Conservation (phyloP, 2,329 filamentous ascomycete species). For the Ophiostoma tasmaniense region DNA sequence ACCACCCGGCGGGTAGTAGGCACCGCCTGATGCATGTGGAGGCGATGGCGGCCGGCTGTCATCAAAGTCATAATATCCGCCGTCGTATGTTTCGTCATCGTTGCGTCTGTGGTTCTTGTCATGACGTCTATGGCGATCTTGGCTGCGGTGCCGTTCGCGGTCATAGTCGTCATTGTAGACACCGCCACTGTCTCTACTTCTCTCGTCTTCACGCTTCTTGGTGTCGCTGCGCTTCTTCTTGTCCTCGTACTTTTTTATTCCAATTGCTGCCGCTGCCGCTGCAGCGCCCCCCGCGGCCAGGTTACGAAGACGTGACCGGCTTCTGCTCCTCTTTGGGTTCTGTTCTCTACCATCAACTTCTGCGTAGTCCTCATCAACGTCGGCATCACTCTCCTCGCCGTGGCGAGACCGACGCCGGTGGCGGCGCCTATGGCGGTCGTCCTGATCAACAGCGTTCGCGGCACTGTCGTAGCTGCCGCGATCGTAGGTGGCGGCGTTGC, state of each 20-base stretch:
- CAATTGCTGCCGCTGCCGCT: constrained; percentile 52
- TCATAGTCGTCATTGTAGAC: constrained; percentile 5
- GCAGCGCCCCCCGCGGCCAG: constrained; percentile 47
- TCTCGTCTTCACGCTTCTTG: constrained; percentile 32
- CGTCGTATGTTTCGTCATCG: constrained; percentile 11
- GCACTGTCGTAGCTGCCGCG: constrained; percentile 39
- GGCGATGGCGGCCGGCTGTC: constrained; percentile 34
- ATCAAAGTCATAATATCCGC: constrained; percentile 30
- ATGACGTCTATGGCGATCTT: constrained; percentile 21
- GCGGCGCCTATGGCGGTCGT: constrained; percentile 10
- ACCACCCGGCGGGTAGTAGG: constrained; percentile 35
- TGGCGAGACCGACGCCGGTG: constrained; percentile 23
- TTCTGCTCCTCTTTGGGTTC: constrained; percentile 29
- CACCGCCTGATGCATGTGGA: constrained; percentile 43
- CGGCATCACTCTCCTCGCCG: constrained; percentile 25
- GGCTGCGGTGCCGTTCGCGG: constrained; percentile 22
- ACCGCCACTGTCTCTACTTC: constrained; percentile 17
- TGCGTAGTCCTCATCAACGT: constrained; percentile 15
- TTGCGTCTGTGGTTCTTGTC: constrained; percentile 23
- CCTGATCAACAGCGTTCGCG: constrained; percentile 31
- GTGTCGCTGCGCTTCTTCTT: constrained; percentile 28
- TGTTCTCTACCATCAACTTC: constrained; percentile 3
- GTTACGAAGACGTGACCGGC: constrained; percentile 45
- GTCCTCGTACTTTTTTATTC: constrained; percentile 52
- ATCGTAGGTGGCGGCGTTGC: not conserved